These are phyloP conservation scores for Lolium rigidum DNA, from an alignment of 176 grass and related monocot genomes.

Conservation along the genomic window DNA sequence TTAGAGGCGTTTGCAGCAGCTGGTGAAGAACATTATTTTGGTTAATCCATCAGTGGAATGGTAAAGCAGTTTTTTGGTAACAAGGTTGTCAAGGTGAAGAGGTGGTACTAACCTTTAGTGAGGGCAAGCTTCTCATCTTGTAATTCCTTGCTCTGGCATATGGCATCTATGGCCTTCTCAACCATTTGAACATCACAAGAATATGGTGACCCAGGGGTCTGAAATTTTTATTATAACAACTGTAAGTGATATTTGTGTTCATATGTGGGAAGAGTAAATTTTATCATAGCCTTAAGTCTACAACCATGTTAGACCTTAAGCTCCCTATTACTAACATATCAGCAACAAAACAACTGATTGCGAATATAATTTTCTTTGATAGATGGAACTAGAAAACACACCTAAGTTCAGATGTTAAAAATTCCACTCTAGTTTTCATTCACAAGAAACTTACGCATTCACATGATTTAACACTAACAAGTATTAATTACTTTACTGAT, in stretches of 20 bases:
- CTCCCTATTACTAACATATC: not conserved
- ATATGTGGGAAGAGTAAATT: not conserved
- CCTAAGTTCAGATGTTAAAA: not conserved
- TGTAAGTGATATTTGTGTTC: not conserved
- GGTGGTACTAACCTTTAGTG: conserved; percentile 67
- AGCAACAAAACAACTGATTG: not conserved
- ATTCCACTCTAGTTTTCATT: conserved; percentile 6
- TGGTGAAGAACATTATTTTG: conserved; percentile 36
- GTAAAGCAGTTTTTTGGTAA: not conserved
- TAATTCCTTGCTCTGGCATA: conserved; percentile 61
- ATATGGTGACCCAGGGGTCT: conserved; percentile 53
- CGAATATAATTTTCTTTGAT: not conserved
- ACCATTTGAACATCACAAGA: conserved; percentile 83
- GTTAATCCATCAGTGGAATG: conserved; percentile 7
- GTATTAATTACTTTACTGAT: not conserved
- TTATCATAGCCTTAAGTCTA: conserved; percentile 18
- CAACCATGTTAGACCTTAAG: not conserved
- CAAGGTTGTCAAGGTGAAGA: not conserved
- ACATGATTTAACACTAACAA: not conserved
- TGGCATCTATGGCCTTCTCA: conserved; percentile 77
- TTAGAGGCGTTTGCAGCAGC: conserved; percentile 58
- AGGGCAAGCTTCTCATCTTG: conserved; percentile 71
- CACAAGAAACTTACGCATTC: not conserved
- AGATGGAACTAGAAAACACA: conserved; percentile 18
- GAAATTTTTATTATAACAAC: not conserved